Conservation (phyloP, 2,329 filamentous ascomycete species). For the Cladosporium sp. region DNA sequence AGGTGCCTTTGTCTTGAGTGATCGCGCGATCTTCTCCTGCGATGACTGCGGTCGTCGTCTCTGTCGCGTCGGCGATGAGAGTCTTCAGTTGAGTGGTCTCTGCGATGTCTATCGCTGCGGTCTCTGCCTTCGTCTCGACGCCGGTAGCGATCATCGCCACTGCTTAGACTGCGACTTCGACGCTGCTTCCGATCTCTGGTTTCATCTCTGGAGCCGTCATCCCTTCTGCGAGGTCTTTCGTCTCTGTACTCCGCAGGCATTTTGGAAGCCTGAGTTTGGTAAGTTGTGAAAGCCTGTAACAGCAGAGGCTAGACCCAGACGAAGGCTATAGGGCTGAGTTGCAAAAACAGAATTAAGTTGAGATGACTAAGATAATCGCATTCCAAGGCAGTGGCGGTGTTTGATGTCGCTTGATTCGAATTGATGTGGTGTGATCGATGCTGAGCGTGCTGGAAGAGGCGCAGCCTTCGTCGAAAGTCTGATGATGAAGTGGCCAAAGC, state of each 20-base stretch:
- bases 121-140: conserved; percentile 22
- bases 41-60: conserved; percentile 26
- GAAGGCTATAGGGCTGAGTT: background rate
- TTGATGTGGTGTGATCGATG: background rate
- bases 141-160: conserved; percentile 10
- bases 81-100: conserved; percentile 14
- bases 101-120: conserved; percentile 6
- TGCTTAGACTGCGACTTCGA: conserved; percentile 22
- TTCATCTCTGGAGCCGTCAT: conserved; percentile 12
- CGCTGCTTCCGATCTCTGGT: conserved; percentile 21
- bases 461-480: background rate
- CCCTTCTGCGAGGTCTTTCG: conserved; percentile 8
- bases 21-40: conserved; percentile 31
- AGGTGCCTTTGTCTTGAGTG: conserved; percentile 28
- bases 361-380: background rate
- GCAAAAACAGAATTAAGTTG: background rate
- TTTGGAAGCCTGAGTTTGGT: background rate
- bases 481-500: background rate
- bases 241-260: conserved; percentile 9
- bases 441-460: background rate
- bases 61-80: conserved; percentile 16
- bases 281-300: background rate
- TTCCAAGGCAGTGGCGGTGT: background rate
- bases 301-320: background rate
- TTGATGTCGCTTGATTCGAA: background rate